phyloP scores from a whole-genome alignment of 345 rosid species.

The Euphorbia peplus region DNA sequence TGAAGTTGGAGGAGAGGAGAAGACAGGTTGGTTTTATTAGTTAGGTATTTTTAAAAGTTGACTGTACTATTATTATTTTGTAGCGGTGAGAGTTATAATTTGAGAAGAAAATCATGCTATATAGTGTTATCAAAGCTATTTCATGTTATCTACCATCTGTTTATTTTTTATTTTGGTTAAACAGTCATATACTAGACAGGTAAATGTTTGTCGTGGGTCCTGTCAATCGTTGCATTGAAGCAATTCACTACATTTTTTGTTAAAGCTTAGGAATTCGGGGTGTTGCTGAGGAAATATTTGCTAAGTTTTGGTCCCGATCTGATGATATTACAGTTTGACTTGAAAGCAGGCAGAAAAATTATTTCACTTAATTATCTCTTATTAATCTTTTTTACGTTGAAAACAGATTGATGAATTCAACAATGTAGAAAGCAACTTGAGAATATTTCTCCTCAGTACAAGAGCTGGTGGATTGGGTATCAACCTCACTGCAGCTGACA shows the following conservation, averaged over 20 bases:
- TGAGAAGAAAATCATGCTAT: no score
- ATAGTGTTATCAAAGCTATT: no score
- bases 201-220: not conserved
- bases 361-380: not conserved
- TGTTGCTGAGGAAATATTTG: not conserved
- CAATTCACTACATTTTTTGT: not conserved
- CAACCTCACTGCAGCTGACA: constrained; percentile 95
- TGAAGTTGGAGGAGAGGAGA: constrained; percentile 71
- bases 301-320: not conserved
- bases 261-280: not conserved
- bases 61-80: not conserved
- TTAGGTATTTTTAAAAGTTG: not conserved
- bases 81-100: not conserved
- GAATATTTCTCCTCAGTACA: constrained; percentile 86
- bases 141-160: not conserved
- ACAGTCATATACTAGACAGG: not conserved
- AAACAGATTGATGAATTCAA: constrained; percentile 82
- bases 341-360: not conserved
- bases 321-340: not conserved
- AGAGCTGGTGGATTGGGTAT: constrained; percentile 99
- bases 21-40: constrained; percentile 56
- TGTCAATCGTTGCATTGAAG: not conserved
- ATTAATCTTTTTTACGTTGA: not conserved
- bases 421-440: constrained; percentile 55
- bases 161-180: not conserved